Conservation (phyloP, 495 filamentous ascomycete genomes). For the Bombardia bombarda region DNA sequence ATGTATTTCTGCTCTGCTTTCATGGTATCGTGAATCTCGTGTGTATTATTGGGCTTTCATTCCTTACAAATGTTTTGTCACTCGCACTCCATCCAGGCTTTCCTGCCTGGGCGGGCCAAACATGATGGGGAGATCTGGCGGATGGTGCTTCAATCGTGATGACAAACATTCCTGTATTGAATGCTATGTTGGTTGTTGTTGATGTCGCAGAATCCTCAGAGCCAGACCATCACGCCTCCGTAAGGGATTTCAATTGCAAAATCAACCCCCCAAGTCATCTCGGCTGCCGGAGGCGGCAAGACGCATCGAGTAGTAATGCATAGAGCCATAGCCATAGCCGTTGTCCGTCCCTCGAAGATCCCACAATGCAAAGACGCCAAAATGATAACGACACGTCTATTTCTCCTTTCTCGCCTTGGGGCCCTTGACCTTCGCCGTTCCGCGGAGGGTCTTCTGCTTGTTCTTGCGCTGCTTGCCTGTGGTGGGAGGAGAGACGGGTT, state of each 20-base stretch:
- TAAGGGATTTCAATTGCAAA: conserved; percentile 18
- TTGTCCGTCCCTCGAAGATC: conserved; percentile 20
- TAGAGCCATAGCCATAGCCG: conserved; percentile 20
- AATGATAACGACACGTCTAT: conserved; percentile 25
- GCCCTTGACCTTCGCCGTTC: conserved; percentile 84
- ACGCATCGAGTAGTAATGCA: conserved; percentile 25
- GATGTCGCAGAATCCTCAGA: conserved; percentile 22
- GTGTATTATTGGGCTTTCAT: no score
- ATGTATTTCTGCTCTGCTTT: no score
- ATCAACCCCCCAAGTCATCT: conserved; percentile 8
- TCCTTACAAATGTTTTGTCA: no score
- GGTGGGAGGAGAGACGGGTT: conserved; percentile 18
- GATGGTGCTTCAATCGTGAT: no score
- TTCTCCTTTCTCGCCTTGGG: conserved; percentile 74
- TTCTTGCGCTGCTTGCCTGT: conserved; percentile 99
- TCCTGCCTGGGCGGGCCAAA: no score
- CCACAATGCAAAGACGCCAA: conserved; percentile 20
- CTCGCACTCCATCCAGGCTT: no score
- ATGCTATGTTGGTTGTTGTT: no score
- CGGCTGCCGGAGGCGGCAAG: conserved; percentile 15
- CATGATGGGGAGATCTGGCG: no score
- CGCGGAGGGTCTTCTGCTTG: conserved; percentile 95
- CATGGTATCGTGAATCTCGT: no score
- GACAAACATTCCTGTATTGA: no score
- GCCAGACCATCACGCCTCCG: conserved; percentile 28